These are phyloP conservation scores for Macrocybe gigantea DNA, from an alignment of 768 basidiomycete genomes.

Conservation along the genomic window DNA sequence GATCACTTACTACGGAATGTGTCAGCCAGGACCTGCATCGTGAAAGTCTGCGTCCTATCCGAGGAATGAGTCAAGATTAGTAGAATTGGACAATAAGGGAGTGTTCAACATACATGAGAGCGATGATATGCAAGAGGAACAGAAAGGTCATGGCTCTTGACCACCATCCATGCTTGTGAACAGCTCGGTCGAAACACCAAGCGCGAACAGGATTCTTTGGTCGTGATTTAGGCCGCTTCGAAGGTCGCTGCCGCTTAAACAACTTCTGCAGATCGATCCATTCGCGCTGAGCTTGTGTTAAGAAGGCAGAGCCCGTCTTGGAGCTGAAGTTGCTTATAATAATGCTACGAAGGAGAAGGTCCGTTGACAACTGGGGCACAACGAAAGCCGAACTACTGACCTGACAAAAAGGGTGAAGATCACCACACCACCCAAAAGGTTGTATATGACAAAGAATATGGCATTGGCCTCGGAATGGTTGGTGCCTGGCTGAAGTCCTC, in stretches of 20 bases:
- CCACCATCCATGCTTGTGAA: slow-evolving; percentile 94
- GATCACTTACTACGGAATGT: slow-evolving; percentile 50
- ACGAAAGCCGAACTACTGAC: slow-evolving; percentile 33
- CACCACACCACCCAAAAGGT: slow-evolving; percentile 84
- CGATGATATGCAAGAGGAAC: slow-evolving; percentile 76
- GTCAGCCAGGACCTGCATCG: slow-evolving; percentile 42
- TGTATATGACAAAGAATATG: slow-evolving; percentile 88
- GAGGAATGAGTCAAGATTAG: too few relatives aligned
- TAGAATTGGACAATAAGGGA: not conserved
- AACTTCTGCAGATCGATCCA: slow-evolving; percentile 94
- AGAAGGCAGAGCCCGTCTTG: slow-evolving; percentile 79
- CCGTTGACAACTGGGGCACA: not conserved
- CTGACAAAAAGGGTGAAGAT: slow-evolving; percentile 89
- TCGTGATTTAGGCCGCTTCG: slow-evolving; percentile 64
- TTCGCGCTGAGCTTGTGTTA: slow-evolving; percentile 83
- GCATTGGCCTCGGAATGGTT: slow-evolving; percentile 80
- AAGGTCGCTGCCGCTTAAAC: slow-evolving; percentile 80
- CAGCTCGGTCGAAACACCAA: slow-evolving; percentile 92
- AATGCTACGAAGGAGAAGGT: slow-evolving; percentile 47
- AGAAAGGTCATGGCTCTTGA: slow-evolving; percentile 70
- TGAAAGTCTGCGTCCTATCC: slow-evolving; percentile 75
- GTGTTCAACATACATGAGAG: slow-evolving; percentile 59
- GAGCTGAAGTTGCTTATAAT: slow-evolving; percentile 92
- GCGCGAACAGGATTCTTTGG: slow-evolving; percentile 51
- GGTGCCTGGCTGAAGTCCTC: slow-evolving; percentile 58